Evolutionary conservation across 768 basidiomycete species (phyloP).

Genomic region (Filobasidium floriforme): DNA sequence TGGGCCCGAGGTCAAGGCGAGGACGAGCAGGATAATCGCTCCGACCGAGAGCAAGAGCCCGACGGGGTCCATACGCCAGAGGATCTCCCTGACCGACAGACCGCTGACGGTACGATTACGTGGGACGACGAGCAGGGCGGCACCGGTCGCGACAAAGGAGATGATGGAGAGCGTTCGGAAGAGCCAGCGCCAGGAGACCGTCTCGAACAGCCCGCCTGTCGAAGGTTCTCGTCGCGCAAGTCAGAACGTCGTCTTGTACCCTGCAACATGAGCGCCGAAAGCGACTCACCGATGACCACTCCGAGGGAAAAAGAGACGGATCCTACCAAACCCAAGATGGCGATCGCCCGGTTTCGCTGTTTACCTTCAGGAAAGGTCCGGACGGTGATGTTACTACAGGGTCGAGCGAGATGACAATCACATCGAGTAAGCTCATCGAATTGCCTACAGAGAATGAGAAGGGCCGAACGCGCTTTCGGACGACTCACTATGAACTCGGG

Average conservation of each 20-base stretch:
- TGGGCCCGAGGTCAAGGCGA: slow-evolving; percentile 36
- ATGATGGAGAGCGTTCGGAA: slow-evolving; percentile 27
- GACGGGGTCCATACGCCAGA: slow-evolving; percentile 33
- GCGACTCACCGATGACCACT: slow-evolving; percentile 10
- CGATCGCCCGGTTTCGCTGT: slow-evolving; percentile 21
- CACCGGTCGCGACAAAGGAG: slow-evolving; percentile 13
- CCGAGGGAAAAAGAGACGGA: slow-evolving; percentile 14
- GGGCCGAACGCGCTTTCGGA: too few relatives aligned
- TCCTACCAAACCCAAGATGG: slow-evolving; percentile 20
- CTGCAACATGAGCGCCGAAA: not conserved
- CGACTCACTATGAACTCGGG: slow-evolving; percentile 12
- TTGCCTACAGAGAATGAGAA: too few relatives aligned
- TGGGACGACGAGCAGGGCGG: slow-evolving; percentile 11
- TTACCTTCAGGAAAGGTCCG: slow-evolving; percentile 14
- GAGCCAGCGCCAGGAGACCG: slow-evolving; percentile 36
- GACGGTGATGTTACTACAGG: slow-evolving; percentile 9
- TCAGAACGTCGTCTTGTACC: too few relatives aligned
- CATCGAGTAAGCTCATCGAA: too few relatives aligned
- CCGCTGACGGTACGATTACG: not conserved
- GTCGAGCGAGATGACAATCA: not conserved
- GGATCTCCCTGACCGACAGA: slow-evolving; percentile 6
- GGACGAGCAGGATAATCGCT: slow-evolving; percentile 33
- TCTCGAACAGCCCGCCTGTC: slow-evolving; percentile 18
- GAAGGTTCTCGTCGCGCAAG: not conserved
- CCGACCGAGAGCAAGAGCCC: slow-evolving; percentile 28